These are phyloP conservation scores for Talaromyces borbonicus DNA, from an alignment of 495 filamentous ascomycete species.

Conservation along the genomic window DNA sequence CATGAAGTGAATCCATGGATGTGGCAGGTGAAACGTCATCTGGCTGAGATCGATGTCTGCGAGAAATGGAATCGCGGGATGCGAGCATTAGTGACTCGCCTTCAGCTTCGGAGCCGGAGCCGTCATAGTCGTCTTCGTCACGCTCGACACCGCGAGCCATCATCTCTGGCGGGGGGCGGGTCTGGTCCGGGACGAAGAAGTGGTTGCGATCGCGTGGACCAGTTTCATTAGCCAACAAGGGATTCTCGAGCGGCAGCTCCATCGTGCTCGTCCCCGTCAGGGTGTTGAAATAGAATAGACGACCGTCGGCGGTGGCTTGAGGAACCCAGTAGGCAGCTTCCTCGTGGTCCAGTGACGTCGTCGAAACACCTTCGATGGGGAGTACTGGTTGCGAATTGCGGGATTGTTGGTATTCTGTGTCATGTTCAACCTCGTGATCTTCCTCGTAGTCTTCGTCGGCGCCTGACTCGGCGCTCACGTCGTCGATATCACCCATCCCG, in stretches of 20 bases:
- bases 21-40: constrained; percentile 80
- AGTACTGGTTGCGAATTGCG: constrained; percentile 46
- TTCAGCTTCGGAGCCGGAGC: constrained; percentile 82
- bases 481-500: constrained; percentile 18
- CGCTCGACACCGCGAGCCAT: constrained; percentile 74
- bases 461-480: constrained; percentile 48
- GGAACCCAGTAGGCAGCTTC: constrained; percentile 97
- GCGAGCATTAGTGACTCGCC: constrained; percentile 50
- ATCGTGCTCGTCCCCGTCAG: constrained; percentile 86
- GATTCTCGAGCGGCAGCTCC: constrained; percentile 89
- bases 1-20: constrained; percentile 81
- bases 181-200: constrained; percentile 80
- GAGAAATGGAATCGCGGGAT: constrained; percentile 48
- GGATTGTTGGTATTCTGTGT: constrained; percentile 51
- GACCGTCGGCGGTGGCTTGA: constrained; percentile 87
- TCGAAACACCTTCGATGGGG: constrained; percentile 55
- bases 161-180: constrained; percentile 84
- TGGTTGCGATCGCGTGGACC: constrained; percentile 83
- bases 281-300: constrained; percentile 96
- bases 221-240: constrained; percentile 66
- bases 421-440: constrained; percentile 56
- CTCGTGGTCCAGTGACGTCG: constrained; percentile 66
- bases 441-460: constrained; percentile 60
- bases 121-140: constrained; percentile 78
- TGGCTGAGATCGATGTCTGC: constrained; percentile 55